Base-by-base conservation (phyloP, 2,329 filamentous ascomycete species). In the Clonostachys chloroleuca region DNA sequence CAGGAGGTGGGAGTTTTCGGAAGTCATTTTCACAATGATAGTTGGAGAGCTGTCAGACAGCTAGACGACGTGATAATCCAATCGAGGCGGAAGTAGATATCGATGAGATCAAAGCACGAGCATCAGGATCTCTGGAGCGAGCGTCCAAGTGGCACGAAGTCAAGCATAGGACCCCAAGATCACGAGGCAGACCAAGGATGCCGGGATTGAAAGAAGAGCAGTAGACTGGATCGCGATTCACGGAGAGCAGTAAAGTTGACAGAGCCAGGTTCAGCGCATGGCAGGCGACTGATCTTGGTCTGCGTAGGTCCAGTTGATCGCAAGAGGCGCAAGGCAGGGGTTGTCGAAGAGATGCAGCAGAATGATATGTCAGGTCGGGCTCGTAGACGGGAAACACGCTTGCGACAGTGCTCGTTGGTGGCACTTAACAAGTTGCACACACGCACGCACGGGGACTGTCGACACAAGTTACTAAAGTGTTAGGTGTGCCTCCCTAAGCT, bases 21-120 rank as follows among this genome's bases (percentile, higher is more conserved):
- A 45, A 14, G 46, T 42, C 48, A 49, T 49, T 10, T 30, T 30
- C 24, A 30, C 24, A 30, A 30, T 44, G 30, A 30, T n/a, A n/a
- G 33, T 9, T 9, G 9, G 34, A 34, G 20, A 20, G 24, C 17
- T 17, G 17, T 40, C 6, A 40, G 17, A 17, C 14, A 17, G 24
- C 24, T 30, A 10, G 24, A 30, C 24, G 24, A 30, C 24, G 24
- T 30, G 8, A 6, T 2, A 30, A 30, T 10, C 24, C 24, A 30
- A 30, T 30, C 24, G 24, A 30, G 24, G 24, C 6, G 24, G 24
- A 30, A 30, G 9, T 30, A 30, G 9, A 17, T 40, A 8, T 40
- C 36, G 36, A 14, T 7, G 7, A 14, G 16, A 41, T 41, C 12
- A 20, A n/a, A 17, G 16, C 12, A 20, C 17, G 6, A 41, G 40